Evolutionary conservation across 192 early-diverging fungal genomes (phyloP), one percentile per base, ranked within the genome.

Genomic region (Phlyctochytrium arcticum): DNA sequence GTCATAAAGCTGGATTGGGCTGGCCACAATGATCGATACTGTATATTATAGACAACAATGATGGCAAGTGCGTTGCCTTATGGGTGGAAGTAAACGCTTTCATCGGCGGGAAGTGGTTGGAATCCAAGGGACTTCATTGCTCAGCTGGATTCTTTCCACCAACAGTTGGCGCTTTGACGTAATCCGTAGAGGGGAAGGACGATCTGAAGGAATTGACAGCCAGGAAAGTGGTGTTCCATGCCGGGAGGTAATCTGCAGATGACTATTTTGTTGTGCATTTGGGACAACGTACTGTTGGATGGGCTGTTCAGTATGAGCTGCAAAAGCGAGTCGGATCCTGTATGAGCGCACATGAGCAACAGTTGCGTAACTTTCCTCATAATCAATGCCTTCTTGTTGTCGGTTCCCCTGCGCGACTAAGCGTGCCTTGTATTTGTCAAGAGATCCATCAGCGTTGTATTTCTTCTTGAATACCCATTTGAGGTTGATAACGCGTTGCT

Each of bases 311-410:
- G 23, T 4, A 9, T 4, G 3, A 1, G 48, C 56, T 8, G 31
- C 12, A 27, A 66, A 12, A 3, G 62, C 57, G 15, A 56, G 3
- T 3, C 64, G 19, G 19, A 48, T 10, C 5, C 63, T 29, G 3
- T 63, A n/a, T 15, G 33, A 30, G 2, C 24, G 15, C 21, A 62
- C n/a, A 10, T 39, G 9, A 3, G 44, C 47, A 27, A 67, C 60
- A 8, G 76, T 72, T n/a, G 76, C 30, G 57, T 39, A 72, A 4
- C 60, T 72, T 39, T 78, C 67, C 2, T 47, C 57, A 49, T 54
- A 54, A 17, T 54, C 51, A 23, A 54, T 29, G 5, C 51, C 56
- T 7, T 57, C 36, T 15, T 36, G 31, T 21, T 57, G 56, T 3
- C 33, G 9, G 56, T 37, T 37, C 15, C 56, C 56, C 29, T 57